Conservation (phyloP, 305 asterid genomes). For the Petunia hybrid region DNA sequence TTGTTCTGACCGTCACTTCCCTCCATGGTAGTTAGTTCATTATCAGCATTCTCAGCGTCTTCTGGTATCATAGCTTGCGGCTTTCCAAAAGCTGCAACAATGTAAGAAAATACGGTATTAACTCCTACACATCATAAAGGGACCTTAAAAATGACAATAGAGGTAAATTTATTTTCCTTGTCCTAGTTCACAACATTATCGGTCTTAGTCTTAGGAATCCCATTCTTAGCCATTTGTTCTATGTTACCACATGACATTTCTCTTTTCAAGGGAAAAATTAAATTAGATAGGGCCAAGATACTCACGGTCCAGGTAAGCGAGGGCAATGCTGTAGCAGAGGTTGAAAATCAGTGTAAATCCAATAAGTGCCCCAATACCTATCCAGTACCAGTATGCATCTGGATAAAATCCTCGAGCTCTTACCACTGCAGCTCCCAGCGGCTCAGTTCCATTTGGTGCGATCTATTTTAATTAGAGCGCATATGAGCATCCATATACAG, state of each 20-base stretch:
- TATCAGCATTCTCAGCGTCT: constrained; percentile 26
- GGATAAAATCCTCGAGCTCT: constrained; percentile 41
- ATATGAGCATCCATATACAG: neutral
- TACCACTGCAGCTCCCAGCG: constrained; percentile 36
- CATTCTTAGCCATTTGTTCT: too few species aligned
- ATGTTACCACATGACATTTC: neutral
- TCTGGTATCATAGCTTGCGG: constrained; percentile 40
- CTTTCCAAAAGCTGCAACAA: constrained; percentile 38
- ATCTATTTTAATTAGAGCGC: constrained; percentile 16
- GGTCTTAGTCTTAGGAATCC: too few species aligned
- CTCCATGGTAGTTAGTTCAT: neutral
- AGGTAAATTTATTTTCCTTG: too few species aligned
- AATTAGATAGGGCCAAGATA: neutral
- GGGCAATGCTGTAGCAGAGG: constrained; percentile 34
- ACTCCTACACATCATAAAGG: neutral
- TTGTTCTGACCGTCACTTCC: constrained; percentile 29
- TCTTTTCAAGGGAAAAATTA: neutral
- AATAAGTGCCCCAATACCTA: constrained; percentile 40
- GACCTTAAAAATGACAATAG: neutral
- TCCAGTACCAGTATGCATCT: constrained; percentile 45
- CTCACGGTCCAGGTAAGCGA: constrained; percentile 41
- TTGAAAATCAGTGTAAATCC: constrained; percentile 40
- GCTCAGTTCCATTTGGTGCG: constrained; percentile 30
- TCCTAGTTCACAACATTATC: too few species aligned
- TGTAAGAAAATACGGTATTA: neutral